Conservation (phyloP, 1,139 yeast species). For the Debaryomycetaceae sp. region DNA sequence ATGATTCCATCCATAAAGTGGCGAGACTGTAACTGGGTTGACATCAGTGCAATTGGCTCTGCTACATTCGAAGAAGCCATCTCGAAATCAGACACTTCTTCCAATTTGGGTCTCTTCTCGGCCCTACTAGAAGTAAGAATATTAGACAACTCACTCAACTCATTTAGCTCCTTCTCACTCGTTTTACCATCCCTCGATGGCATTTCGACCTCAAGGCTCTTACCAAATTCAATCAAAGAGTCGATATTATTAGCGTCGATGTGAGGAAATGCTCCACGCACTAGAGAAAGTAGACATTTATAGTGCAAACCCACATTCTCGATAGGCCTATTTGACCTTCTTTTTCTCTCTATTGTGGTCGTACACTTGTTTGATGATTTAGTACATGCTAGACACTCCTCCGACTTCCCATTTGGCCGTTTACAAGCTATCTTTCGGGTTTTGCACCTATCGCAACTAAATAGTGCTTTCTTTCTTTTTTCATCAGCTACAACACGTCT, state of each 20-base stretch:
- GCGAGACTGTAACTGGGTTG: neutral
- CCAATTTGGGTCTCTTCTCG: neutral
- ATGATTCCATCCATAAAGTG: neutral
- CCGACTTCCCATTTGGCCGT: slow-evolving; percentile 13
- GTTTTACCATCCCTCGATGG: slow-evolving; percentile 14
- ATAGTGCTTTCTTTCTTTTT: slow-evolving; percentile 8
- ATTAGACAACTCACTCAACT: neutral
- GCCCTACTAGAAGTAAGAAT: neutral
- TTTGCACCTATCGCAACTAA: slow-evolving; percentile 46
- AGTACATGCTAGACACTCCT: slow-evolving; percentile 31
- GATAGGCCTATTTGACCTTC: slow-evolving; percentile 30
- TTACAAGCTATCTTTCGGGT: slow-evolving; percentile 39
- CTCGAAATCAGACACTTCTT: neutral
- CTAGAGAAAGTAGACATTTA: slow-evolving; percentile 29
- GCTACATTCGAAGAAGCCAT: neutral
- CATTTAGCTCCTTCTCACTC: neutral
- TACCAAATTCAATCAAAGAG: slow-evolving; percentile 30
- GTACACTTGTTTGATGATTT: slow-evolving; percentile 32
- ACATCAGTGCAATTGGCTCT: neutral
- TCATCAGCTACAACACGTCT: neutral
- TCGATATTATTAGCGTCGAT: slow-evolving; percentile 36
- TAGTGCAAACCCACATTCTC: slow-evolving; percentile 37
- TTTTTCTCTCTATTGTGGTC: slow-evolving; percentile 36
- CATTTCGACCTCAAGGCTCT: slow-evolving; percentile 31
- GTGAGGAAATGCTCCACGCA: slow-evolving; percentile 38